Conservation (phyloP, 495 filamentous ascomycete species). For the Penicillium canariense region DNA sequence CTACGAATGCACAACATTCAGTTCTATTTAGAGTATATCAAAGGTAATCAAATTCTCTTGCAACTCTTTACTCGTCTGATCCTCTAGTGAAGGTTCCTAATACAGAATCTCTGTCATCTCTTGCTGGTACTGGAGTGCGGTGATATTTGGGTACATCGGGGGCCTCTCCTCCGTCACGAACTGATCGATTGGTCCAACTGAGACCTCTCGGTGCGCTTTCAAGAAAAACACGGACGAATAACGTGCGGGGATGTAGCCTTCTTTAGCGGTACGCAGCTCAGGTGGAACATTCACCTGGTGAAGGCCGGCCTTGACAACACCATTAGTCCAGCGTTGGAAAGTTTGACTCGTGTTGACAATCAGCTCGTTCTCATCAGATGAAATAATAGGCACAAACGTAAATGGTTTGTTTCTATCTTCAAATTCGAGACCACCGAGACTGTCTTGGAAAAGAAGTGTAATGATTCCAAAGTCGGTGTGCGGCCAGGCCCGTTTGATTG, state of each 20-base stretch:
- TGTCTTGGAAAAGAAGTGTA: conserved; percentile 39
- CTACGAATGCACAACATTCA: background rate
- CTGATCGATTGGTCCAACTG: conserved; percentile 4
- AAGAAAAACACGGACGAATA: conserved; percentile 5
- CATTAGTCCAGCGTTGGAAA: conserved; percentile 25
- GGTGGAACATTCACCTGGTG: conserved; percentile 35
- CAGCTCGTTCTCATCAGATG: conserved; percentile 26
- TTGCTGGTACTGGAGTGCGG: conserved; percentile 10
- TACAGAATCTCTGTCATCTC: background rate
- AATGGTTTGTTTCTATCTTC: conserved; percentile 21
- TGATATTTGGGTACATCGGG: conserved; percentile 6
- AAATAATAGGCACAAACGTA: conserved; percentile 9
- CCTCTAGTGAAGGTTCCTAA: background rate
- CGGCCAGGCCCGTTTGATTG: conserved; percentile 23
- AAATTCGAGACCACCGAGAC: conserved; percentile 33
- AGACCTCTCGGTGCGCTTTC: conserved; percentile 9
- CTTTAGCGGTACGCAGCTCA: background rate
- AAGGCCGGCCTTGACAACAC: conserved; percentile 41
- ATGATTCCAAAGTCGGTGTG: conserved; percentile 41
- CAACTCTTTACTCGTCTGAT: background rate
- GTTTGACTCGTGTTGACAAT: conserved; percentile 40
- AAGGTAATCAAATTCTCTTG: background rate
- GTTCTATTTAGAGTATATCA: background rate
- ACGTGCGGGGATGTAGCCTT: conserved; percentile 4
- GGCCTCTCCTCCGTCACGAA: conserved; percentile 6